phyloP scores from a whole-genome alignment of 306 rosid genomes.

The Castanospermum australe region DNA sequence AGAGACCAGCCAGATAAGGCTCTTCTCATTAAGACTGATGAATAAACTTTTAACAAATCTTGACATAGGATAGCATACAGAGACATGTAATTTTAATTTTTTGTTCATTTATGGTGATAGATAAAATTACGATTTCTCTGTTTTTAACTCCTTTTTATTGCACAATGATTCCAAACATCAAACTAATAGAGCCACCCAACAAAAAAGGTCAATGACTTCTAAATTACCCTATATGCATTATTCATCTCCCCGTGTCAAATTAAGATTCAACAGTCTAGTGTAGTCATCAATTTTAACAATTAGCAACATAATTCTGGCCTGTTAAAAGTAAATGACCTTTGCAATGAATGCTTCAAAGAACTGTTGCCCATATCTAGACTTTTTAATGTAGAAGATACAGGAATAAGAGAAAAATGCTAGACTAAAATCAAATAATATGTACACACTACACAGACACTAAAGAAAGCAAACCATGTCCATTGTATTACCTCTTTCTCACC shows the following conservation, averaged over 20 bases:
- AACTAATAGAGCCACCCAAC: constrained; percentile 3
- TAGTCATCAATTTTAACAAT: constrained; percentile 2
- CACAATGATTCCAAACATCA: not conserved
- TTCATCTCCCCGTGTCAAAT: not conserved
- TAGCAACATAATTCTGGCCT: not conserved
- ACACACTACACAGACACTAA: not conserved
- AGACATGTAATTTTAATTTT: not conserved
- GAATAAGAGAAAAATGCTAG: constrained; percentile 7
- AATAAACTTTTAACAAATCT: not conserved
- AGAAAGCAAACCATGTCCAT: constrained; percentile 22
- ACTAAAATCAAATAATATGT: constrained; percentile 2
- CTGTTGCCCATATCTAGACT: not conserved
- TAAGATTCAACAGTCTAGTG: constrained; percentile 12
- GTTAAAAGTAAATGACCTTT: constrained; percentile 14
- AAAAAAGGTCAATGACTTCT: not conserved
- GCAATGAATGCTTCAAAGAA: not conserved
- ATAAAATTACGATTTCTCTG: not conserved
- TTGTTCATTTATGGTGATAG: not conserved
- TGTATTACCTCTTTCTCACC: constrained; percentile 65
- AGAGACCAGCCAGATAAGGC: not conserved
- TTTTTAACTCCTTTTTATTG: not conserved
- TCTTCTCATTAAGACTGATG: not conserved
- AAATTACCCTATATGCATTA: not conserved
- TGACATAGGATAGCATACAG: not conserved
- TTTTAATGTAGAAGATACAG: not conserved